These are phyloP conservation scores for Ceratocystis diversiconidia DNA, from an alignment of 2,329 filamentous ascomycete species.

Conservation along the genomic window DNA sequence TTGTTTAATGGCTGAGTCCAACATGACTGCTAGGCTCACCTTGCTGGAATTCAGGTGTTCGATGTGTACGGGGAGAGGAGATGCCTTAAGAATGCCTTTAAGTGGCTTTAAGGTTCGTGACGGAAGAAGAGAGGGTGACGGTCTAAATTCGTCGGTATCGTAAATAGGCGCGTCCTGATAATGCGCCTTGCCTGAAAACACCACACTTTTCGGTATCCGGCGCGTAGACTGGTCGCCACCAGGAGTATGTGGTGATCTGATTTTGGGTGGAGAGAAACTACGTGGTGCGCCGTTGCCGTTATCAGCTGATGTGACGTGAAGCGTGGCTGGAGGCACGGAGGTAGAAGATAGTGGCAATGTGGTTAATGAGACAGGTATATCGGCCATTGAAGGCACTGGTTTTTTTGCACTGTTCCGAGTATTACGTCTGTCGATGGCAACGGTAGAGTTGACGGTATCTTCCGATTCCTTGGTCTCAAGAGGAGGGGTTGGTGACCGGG, in stretches of 20 bases:
- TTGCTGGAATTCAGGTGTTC: slow-evolving; percentile 24
- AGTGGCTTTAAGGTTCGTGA: slow-evolving; percentile 22
- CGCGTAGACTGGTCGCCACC: slow-evolving; percentile 32
- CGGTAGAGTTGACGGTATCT: slow-evolving; percentile 24
- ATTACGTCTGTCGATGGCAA: slow-evolving; percentile 27
- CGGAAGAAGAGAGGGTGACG: slow-evolving; percentile 15
- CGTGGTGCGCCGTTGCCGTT: neutral
- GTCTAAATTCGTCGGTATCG: slow-evolving; percentile 25
- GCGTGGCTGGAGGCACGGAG: neutral
- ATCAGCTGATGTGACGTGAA: neutral
- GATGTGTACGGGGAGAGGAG: slow-evolving; percentile 34
- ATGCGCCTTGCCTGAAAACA: slow-evolving; percentile 42
- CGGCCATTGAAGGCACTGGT: neutral
- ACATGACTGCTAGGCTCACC: slow-evolving; percentile 49
- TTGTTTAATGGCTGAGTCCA: slow-evolving; percentile 72
- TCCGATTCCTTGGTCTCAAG: slow-evolving; percentile 33
- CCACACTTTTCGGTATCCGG: slow-evolving; percentile 39
- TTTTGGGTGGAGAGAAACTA: slow-evolving; percentile 35
- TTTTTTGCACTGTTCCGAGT: slow-evolving; percentile 26
- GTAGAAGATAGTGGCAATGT: neutral
- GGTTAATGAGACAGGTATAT: neutral
- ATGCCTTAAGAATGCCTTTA: slow-evolving; percentile 67
- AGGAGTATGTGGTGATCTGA: slow-evolving; percentile 31
- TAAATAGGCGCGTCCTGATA: slow-evolving; percentile 41
- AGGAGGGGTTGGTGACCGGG: slow-evolving; percentile 55